These are phyloP conservation scores for Sanghuangporus weigelae DNA, from an alignment of 1,284 basidiomycete genomes.

Conservation along the genomic window DNA sequence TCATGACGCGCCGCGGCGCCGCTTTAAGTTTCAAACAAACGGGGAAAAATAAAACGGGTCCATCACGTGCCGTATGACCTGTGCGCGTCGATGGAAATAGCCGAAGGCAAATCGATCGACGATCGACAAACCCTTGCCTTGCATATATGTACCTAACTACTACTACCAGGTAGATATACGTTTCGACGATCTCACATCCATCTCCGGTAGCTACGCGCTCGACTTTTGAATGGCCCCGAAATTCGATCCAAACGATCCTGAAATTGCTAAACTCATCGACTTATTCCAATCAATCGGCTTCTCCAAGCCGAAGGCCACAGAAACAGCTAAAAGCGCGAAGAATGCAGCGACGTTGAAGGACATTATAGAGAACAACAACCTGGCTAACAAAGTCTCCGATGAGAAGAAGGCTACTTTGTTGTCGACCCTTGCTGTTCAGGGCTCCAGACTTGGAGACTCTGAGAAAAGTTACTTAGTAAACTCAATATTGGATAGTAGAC, in stretches of 20 bases:
- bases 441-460: constrained; percentile 53
- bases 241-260: constrained; percentile 41
- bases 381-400: constrained; percentile 51
- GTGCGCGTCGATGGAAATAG: neutral
- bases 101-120: neutral
- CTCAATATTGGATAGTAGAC: constrained; percentile 64
- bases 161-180: neutral
- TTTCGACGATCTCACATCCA: neutral
- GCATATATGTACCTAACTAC: neutral
- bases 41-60: neutral
- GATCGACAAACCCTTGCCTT: too few relatives aligned
- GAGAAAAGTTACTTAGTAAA: constrained; percentile 65
- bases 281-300: constrained; percentile 82
- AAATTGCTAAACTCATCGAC: constrained; percentile 43
- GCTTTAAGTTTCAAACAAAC: neutral
- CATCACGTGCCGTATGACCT: too few relatives aligned
- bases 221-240: constrained; percentile 38
- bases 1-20: neutral
- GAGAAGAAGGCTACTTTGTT: constrained; percentile 80
- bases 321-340: constrained; percentile 79
- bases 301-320: constrained; percentile 72
- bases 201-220: too few relatives aligned
- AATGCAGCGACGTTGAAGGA: constrained; percentile 66
- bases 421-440: constrained; percentile 62
- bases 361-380: constrained; percentile 58